phyloP scores from a whole-genome alignment of 192 early-diverging fungal genomes.

The Backusella psychrophila region DNA sequence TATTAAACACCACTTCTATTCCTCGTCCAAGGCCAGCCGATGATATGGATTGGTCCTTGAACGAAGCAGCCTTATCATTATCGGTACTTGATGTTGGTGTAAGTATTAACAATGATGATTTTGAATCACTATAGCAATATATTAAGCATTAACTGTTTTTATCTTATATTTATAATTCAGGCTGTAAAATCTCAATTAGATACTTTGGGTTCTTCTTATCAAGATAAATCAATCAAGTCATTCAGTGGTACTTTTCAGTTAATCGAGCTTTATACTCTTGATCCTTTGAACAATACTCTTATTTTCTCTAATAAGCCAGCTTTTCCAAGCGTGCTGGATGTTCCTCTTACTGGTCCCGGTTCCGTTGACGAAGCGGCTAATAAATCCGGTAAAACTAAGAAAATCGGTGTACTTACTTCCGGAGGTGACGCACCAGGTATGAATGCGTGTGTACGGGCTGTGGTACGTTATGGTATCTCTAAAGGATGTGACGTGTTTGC shows the following conservation, averaged over 20 bases:
- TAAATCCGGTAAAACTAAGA: constrained; percentile 26
- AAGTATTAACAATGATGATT: not conserved
- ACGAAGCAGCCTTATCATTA: constrained; percentile 15
- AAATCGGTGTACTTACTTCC: constrained; percentile 89
- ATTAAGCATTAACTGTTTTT: not conserved
- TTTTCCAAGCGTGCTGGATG: constrained; percentile 2
- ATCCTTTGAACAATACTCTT: constrained; percentile 83
- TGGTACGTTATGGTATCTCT: constrained; percentile 83
- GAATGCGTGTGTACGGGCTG: constrained; percentile 92
- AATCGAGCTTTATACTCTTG: constrained; percentile 55
- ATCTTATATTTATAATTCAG: constrained; percentile 19
- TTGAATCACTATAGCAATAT: not conserved
- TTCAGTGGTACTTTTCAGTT: constrained; percentile 19
- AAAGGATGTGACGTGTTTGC: constrained; percentile 82
- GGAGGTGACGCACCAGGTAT: constrained; percentile 97
- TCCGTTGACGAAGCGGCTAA: not conserved
- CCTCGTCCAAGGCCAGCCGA: not conserved
- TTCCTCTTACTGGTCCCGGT: not conserved
- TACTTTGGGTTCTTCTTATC: constrained; percentile 37
- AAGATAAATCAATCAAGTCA: constrained; percentile 23
- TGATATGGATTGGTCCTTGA: constrained; percentile 13
- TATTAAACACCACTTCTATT: not conserved
- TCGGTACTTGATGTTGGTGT: constrained; percentile 15
- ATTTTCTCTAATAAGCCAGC: constrained; percentile 61
- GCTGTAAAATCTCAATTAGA: constrained; percentile 31